Percentiles rank a stretch among this genome's conserved stretches.
Conservation (phyloP, 2,329 filamentous ascomycete species). For the Waltergamsia citrina region DNA sequence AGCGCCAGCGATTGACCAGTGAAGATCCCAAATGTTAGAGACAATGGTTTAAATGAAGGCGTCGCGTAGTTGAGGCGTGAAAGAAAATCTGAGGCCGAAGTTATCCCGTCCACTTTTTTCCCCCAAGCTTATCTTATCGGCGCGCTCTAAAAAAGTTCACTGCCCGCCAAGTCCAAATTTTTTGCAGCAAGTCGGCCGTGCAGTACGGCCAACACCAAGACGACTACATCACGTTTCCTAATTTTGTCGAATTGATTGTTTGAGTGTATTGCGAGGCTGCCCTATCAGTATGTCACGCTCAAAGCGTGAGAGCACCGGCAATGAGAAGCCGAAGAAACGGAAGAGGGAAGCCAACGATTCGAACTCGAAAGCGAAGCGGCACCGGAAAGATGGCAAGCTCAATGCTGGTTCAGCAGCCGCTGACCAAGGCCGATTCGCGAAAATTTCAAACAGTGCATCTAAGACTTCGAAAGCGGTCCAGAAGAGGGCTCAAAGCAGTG, state of each 20-base stretch:
- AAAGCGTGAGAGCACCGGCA: constrained; percentile 19
- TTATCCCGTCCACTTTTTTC: constrained; percentile 9
- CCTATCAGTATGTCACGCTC: constrained; percentile 21
- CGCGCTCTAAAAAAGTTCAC: constrained; percentile 24
- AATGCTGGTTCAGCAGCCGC: constrained; percentile 10
- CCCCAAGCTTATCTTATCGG: constrained; percentile 28
- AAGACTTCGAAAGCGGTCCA: neutral
- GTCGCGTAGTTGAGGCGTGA: neutral
- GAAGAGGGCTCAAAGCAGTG: too few relatives aligned
- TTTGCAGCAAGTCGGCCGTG: constrained; percentile 9
- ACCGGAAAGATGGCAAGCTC: constrained; percentile 18
- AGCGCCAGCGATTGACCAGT: neutral
- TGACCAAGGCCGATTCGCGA: neutral
- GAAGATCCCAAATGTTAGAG: neutral
- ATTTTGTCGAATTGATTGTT: neutral
- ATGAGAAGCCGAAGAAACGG: constrained; percentile 32
- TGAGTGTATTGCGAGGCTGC: too few relatives aligned
- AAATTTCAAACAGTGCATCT: constrained; percentile 1
- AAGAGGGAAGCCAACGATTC: constrained; percentile 34
- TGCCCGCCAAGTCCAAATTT: constrained; percentile 25
- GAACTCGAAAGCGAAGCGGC: constrained; percentile 30
- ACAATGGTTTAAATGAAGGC: neutral
- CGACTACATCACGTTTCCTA: constrained; percentile 3
- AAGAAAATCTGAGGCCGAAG: constrained; percentile 5
- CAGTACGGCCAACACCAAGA: constrained; percentile 2